phyloP scores from a whole-genome alignment of 768 basidiomycete genomes.

The Collybiopsis confluens region DNA sequence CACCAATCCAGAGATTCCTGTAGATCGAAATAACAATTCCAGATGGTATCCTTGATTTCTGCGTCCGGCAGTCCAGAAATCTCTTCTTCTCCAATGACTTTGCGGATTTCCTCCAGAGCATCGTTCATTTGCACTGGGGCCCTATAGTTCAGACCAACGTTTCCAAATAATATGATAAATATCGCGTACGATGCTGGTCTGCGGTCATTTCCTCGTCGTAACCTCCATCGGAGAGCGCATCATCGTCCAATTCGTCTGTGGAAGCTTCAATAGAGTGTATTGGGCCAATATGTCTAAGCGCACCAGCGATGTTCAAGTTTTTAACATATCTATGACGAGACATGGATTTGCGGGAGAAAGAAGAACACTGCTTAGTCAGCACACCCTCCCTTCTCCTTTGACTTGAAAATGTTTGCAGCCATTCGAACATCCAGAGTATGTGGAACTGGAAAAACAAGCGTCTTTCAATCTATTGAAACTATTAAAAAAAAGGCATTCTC shows the following conservation, averaged over 20 bases:
- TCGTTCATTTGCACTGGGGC: slow-evolving; percentile 68
- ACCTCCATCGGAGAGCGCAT: slow-evolving; percentile 71
- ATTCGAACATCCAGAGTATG: slow-evolving; percentile 44
- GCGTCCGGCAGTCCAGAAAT: slow-evolving; percentile 67
- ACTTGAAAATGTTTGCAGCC: slow-evolving; percentile 44
- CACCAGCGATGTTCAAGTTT: slow-evolving; percentile 79
- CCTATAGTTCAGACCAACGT: not conserved
- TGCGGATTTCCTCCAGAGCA: slow-evolving; percentile 64
- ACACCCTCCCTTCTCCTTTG: not conserved
- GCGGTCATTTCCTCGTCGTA: slow-evolving; percentile 70
- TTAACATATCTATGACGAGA: slow-evolving; percentile 89
- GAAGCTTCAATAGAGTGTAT: not conserved
- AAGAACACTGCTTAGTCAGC: slow-evolving; percentile 7
- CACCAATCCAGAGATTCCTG: slow-evolving; percentile 74
- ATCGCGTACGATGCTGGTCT: slow-evolving; percentile 68
- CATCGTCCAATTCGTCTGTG: slow-evolving; percentile 83
- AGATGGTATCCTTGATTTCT: slow-evolving; percentile 75
- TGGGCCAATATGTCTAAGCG: slow-evolving; percentile 3
- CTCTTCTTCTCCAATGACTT: slow-evolving; percentile 61
- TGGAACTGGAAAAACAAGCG: too few species aligned
- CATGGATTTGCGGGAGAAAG: slow-evolving; percentile 55
- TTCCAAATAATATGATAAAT: not conserved
- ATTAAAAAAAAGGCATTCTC: slow-evolving; percentile 82
- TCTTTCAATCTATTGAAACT: too few species aligned
- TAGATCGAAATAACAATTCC: slow-evolving; percentile 85